Base-by-base conservation (phyloP, 441 rosid genomes). In the Aleurites moluccanus region DNA sequence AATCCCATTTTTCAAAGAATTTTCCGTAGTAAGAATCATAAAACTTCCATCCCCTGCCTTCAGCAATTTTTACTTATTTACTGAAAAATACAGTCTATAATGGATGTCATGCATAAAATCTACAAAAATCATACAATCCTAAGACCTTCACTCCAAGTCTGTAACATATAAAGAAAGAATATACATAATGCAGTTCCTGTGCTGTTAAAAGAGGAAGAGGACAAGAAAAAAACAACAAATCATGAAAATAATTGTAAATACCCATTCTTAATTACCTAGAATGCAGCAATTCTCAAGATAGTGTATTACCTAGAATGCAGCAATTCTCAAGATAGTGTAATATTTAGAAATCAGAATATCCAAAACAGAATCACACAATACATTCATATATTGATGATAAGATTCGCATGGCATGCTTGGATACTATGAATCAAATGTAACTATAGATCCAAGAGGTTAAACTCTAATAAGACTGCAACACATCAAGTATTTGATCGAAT, bases 51-150 rank as follows among this genome's bases (percentile, higher is more conserved):
- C 13, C 15, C 16, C 42, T 16, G 44, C 11, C 63, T 35, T 38
- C 66, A 44, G 44, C 47, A 72, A 72, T 45, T 57, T 72, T 72
- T 50, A 61, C 21, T 33, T 25, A 16, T 38, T 38, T 23, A 42
- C 38, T 28, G 40, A 15, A 21, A 30, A 49, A 38, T 10, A 4
- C 9, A 10, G 27, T n/a, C 47, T 18, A 59, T 27, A 33, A 50
- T 35, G 64, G 47, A 18, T 9, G 53, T 18, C 25, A 52, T 16
- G 27, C 62, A 33, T 21, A 59, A 70, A 70, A 70, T 35, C n/a
- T 42, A 28, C 53, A 70, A 23, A 16, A 15, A 38, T 52, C 21
- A 52, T 50, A 0, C n/a, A 30, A 52, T 61, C 61, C 20, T 8
- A 64, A 27, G 9, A 38, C 10, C 15, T 65, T 35, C 33, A 20